Conservation (phyloP, 306 rosid species). For the Prunus padus region DNA sequence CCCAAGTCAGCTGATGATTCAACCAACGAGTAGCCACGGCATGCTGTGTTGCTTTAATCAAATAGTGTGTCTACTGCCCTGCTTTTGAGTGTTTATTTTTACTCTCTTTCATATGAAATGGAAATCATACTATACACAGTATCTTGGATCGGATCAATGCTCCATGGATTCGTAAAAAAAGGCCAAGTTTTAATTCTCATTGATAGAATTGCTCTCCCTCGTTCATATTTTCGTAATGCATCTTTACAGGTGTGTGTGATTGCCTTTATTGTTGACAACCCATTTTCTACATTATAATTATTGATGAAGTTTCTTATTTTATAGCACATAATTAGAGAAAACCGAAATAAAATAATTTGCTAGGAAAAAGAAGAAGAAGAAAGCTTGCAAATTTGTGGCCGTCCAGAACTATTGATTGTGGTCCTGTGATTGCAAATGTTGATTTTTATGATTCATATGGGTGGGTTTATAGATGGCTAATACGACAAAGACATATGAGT, state of each 20-base stretch:
- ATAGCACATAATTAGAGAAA: neutral
- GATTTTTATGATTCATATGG: neutral
- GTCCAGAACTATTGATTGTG: neutral
- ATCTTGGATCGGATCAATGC: neutral
- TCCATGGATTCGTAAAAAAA: slow-evolving; percentile 13
- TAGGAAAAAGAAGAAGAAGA: too few relatives aligned
- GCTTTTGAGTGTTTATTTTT: neutral
- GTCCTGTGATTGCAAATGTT: neutral
- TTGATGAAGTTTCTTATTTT: neutral
- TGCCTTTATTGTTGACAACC: neutral
- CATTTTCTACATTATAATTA: neutral
- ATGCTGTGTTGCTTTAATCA: neutral
- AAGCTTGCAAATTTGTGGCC: neutral
- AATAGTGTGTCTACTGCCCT: slow-evolving; percentile 1
- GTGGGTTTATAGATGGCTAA: neutral
- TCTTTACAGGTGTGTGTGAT: too few relatives aligned
- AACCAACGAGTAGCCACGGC: slow-evolving; percentile 1
- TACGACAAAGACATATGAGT: slow-evolving; percentile 45
- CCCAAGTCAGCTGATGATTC: slow-evolving; percentile 34
- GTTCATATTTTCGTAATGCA: too few relatives aligned
- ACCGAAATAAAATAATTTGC: too few relatives aligned
- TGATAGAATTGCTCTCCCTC: too few relatives aligned
- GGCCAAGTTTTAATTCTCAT: neutral
- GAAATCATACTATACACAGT: neutral
- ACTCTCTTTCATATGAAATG: neutral